These are phyloP conservation scores for Plasmodium adleri DNA, from an alignment of 169 alveolate genomes.

Conservation along the genomic window DNA sequence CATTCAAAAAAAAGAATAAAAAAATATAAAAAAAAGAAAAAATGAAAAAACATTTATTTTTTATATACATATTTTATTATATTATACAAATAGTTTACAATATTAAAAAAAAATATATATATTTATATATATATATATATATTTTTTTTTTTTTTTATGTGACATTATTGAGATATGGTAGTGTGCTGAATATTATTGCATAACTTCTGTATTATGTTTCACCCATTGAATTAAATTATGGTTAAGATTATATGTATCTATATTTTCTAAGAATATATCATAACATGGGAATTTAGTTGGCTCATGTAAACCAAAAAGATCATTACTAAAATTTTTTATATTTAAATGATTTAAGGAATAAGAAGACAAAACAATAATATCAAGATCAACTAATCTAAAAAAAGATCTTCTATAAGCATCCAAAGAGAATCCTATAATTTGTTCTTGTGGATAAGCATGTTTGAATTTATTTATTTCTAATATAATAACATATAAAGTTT, in stretches of 20 bases:
- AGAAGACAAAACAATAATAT: slow-evolving; percentile 52
- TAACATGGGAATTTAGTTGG: slow-evolving; percentile 68
- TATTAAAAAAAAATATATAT: background rate
- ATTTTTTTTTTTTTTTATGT: background rate
- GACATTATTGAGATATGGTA: background rate
- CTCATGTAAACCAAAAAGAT: slow-evolving; percentile 60
- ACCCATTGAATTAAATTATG: slow-evolving; percentile 73
- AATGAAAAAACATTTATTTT: no score
- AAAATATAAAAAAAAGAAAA: no score
- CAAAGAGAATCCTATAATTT: slow-evolving; percentile 56
- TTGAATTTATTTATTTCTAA: slow-evolving; percentile 70
- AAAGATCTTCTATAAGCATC: slow-evolving; percentile 74
- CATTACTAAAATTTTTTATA: slow-evolving; percentile 72
- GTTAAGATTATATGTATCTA: slow-evolving; percentile 51
- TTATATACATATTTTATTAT: no score
- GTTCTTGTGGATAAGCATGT: slow-evolving; percentile 76
- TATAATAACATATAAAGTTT: slow-evolving; percentile 57
- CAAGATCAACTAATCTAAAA: slow-evolving; percentile 53
- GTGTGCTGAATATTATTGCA: slow-evolving; percentile 17
- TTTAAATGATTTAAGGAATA: slow-evolving; percentile 68
- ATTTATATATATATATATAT: background rate
- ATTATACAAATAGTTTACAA: no score
- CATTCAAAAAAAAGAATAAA: no score
- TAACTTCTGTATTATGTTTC: slow-evolving; percentile 66
- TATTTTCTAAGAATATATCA: slow-evolving; percentile 63